Base-by-base conservation (phyloP, 2,329 filamentous ascomycete species). In the Fusarium sp. region DNA sequence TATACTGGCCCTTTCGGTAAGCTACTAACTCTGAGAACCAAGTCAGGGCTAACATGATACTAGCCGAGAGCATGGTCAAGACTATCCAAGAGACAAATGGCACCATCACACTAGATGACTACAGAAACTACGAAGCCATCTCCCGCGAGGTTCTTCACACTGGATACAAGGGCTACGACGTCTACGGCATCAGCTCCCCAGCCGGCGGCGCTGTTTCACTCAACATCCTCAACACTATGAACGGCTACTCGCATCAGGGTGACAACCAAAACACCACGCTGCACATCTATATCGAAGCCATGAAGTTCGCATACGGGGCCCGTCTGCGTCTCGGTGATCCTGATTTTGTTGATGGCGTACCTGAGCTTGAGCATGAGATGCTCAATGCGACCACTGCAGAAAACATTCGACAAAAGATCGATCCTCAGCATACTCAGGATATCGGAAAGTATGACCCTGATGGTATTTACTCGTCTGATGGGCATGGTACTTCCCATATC, bases 271-370 rank as follows among this genome's bases (percentile, higher is more conserved):
- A 93, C 71, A 81, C 97, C 1, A 93, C 90, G 37, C 91, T 91
- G 1, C 96, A 98, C 79, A 88, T 92, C 16, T 86, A 97, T 69
- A 89, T 93, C 75, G 96, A 98, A 83, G 92, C 94, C 15, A 93
- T 97, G 82, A 88, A 93, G 23, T 98, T 97, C 77, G 94, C 89
- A 5, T 98, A 98, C 77, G 94, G 91, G 6, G 83, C 91, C 72
- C 89, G 94, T 59, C 85, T 89, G n/a, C 85, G 90, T 28, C 86
- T 98, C 1, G 95, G 94, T 7, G 96, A 98, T 77, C 96, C 95
- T 0, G 83, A 82, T 2, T 97, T 91, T 76, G 87, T 97, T 6
- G 70, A 84, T 1, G 87, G 88, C 29, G 82, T 95, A 50, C 80
- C 84, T 11, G 68, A 65, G n/a, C 91, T 92, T 69, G 90, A 98